Percentiles rank a stretch among this genome's conserved stretches.
Conservation (phyloP, 176 grass and related monocot species). For the Zoysia japonica region DNA sequence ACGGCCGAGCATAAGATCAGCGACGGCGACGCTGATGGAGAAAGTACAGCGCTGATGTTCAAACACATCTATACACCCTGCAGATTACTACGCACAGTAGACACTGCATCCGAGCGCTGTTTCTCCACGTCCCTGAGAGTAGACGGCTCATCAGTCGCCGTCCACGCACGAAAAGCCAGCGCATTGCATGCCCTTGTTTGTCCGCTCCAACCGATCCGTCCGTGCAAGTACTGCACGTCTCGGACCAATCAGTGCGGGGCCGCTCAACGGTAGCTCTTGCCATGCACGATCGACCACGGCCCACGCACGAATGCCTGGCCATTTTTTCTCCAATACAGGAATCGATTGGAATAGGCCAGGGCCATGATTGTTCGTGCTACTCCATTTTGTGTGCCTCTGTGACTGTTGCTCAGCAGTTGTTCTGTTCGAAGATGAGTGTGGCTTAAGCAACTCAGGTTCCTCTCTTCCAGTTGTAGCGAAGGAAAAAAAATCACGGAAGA, state of each 20-base stretch:
- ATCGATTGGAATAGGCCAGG: conserved; percentile 6
- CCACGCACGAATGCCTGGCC: conserved; percentile 31
- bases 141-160: background rate
- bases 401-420: background rate
- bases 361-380: conserved; percentile 23
- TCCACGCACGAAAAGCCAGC: conserved; percentile 57
- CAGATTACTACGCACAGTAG: background rate
- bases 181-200: conserved; percentile 7
- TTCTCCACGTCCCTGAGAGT: background rate
- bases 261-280: conserved; percentile 32
- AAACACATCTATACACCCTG: background rate
- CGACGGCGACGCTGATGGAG: background rate
- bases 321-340: conserved; percentile 4
- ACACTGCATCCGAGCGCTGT: conserved; percentile 15
- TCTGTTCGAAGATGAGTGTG: conserved; percentile 31
- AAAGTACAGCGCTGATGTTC: background rate
- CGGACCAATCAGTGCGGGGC: conserved; percentile 31
- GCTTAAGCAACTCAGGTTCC: conserved; percentile 35
- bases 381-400: background rate
- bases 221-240: conserved; percentile 16
- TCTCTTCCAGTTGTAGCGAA: background rate
- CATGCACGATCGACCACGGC: conserved; percentile 5
- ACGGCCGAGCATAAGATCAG: background rate
- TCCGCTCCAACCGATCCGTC: conserved; percentile 26
- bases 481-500: background rate